Base-by-base conservation (phyloP, 345 rosid species). In the Mercurialis annua region DNA sequence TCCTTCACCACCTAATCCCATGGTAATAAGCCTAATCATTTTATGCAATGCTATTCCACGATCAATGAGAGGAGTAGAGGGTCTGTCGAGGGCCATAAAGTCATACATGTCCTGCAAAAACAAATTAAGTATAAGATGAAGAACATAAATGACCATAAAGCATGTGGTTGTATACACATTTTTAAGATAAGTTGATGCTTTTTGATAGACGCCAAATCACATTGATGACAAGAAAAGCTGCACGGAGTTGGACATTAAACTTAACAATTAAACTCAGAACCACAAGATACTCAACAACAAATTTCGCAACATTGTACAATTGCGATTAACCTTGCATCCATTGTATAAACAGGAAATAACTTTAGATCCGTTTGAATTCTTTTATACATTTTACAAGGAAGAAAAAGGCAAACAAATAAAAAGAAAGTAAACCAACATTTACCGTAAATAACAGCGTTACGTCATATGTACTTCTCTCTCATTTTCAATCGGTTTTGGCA, bases 1-100 rank as follows among this genome's bases (percentile, higher is more conserved):
- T 71, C 92, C 97, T 84, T 93, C 98, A 69, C 98, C 98, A 49
- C 98, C 98, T 62, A 93, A 79, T 70, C 88, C 98, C 94, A 93
- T 83, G 0, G 97, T 90, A 74, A 89, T 83, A 71, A 93, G 96
- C 80, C 97, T 81, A 65, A 93, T 90, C 94, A 93, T 90, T 82
- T 93, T 93, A 80, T 93, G 98, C 69, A 93, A 86, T 56, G 97
- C 98, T 66, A 90, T 89, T 65, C 98, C 98, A 17, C 98, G 93
- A 78, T 93, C 98, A 70, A 93, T 73, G 56, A 62, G 88, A 2
- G 96, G 88, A 64, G 96, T 88, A 64, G 90, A 64, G 31, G 94
- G 92, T 76, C 81, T 82, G 68, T 90, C 96, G 31, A 93, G 62
- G 58, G 97, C 89, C 97, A 90, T 93, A 80, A 86, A 93, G 73